phyloP scores from a whole-genome alignment of 176 grass and related monocot genomes.

The Lolium perenne region DNA sequence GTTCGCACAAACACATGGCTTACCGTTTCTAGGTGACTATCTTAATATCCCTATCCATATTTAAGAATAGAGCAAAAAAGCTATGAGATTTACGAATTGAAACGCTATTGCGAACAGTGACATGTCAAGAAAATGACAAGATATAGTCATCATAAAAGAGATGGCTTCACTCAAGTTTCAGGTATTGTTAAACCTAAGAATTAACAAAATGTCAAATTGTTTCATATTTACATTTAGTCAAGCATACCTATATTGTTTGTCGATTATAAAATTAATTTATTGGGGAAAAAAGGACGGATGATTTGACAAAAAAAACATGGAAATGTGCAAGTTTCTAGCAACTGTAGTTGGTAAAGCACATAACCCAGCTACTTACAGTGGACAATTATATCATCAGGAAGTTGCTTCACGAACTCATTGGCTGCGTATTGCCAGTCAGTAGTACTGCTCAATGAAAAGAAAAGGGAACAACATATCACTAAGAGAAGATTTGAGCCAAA shows the following conservation, averaged over 20 bases:
- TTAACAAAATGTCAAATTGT: background rate
- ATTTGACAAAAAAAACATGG: background rate
- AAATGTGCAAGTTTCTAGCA: background rate
- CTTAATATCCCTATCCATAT: background rate
- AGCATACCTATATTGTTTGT: background rate
- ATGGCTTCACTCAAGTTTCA: background rate
- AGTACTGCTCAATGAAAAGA: slow-evolving; percentile 52
- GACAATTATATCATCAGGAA: slow-evolving; percentile 75
- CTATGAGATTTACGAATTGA: background rate
- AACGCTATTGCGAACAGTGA: background rate
- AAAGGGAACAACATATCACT: background rate
- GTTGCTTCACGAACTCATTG: slow-evolving; percentile 67
- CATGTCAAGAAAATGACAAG: background rate
- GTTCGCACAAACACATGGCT: background rate
- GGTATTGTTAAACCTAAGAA: background rate
- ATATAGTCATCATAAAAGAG: background rate
- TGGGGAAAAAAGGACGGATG: background rate
- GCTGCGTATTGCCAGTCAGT: slow-evolving; percentile 84
- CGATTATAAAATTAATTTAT: background rate
- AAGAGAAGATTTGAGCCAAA: slow-evolving; percentile 1
- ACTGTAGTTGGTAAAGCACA: background rate
- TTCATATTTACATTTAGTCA: background rate
- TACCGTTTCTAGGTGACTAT: background rate
- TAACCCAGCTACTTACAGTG: slow-evolving; percentile 64
- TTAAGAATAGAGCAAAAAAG: background rate